phyloP scores from a whole-genome alignment of 495 filamentous ascomycete genomes.

The Rhizodiscina lignyota region DNA sequence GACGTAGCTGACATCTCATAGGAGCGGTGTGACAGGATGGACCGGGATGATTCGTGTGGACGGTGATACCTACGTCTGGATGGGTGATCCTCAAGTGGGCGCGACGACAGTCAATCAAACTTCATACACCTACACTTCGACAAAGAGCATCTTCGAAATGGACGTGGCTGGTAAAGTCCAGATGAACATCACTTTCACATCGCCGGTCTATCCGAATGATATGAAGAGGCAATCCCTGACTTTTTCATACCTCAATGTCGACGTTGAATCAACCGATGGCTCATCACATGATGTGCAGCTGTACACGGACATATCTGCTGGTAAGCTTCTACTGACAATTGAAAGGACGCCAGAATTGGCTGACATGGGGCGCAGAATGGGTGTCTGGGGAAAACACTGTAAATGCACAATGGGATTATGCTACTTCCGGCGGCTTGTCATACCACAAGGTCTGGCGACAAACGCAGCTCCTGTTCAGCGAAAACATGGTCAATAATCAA shows the following conservation, averaged over 20 bases:
- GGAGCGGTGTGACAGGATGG: constrained; percentile 36
- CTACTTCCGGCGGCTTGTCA: constrained; percentile 24
- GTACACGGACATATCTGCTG: constrained; percentile 44
- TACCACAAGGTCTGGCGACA: constrained; percentile 47
- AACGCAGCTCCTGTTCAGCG: constrained; percentile 48
- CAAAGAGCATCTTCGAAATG: constrained; percentile 39
- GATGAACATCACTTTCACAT: constrained; percentile 41
- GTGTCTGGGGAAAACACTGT: constrained; percentile 32
- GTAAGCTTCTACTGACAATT: constrained; percentile 20
- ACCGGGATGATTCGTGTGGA: constrained; percentile 40
- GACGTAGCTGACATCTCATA: constrained; percentile 4
- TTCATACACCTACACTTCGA: constrained; percentile 39
- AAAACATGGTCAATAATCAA: constrained; percentile 41
- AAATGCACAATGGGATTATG: constrained; percentile 37
- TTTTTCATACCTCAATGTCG: constrained; percentile 39
- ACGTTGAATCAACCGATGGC: constrained; percentile 35
- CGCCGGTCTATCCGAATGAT: constrained; percentile 38
- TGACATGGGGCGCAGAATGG: constrained; percentile 31
- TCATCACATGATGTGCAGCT: constrained; percentile 35
- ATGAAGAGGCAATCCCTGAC: constrained; percentile 35
- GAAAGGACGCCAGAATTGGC: constrained; percentile 7
- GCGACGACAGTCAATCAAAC: constrained; percentile 30
- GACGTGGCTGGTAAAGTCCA: constrained; percentile 28
- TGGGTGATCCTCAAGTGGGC: constrained; percentile 27
- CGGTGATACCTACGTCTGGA: constrained; percentile 36